Base-by-base conservation (phyloP, 441 rosid species). In the Geranium incanum region DNA sequence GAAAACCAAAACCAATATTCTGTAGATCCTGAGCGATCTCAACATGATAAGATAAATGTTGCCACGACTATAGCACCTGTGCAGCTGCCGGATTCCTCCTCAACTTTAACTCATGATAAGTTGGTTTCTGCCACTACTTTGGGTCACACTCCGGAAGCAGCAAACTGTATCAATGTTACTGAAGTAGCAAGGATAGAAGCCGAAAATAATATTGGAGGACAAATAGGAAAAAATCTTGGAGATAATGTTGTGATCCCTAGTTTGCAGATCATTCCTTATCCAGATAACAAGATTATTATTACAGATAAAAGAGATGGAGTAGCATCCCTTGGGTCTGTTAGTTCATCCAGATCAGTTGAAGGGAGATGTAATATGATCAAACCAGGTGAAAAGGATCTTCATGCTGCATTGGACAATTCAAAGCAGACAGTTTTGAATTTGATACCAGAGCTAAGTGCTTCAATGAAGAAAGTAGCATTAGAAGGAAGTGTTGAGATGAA, bases 401-500 rank as follows among this genome's bases (percentile, higher is more conserved):
- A 73, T 76, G 73, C 72, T 48, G 64, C 71, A 78, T 75, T 75
- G 36, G 89, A 78, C 76, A 84, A 79, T 70, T 74, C 64, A 7
- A 84, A 83, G 80, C 77, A 78, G 55, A 86, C 88, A 66, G 80
- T 79, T 75, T 77, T 76, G 68, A 74, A 70, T 66, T 78, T 86
- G 76, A 87, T 86, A 45, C 90, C 96, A 28, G 65, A 59, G 65
- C 65, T 59, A 23, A 15, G 65, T 73, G 91, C 88, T 76, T 84
- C 96, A 68, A 86, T 84, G 66, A 89, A 85, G 75, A 88, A 77
- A 69, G 95, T 90, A 57, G 93, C 98, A 74, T 71, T 92, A 71
- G 91, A 89, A 88, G 93, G 86, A 78, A 89, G 84, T 73, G 92
- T 83, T 70, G 97, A 80, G 80, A 87, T 82, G 67, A 88, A 88